phyloP scores from a whole-genome alignment of 2,329 filamentous ascomycete species.

The Aspergillus piperis region DNA sequence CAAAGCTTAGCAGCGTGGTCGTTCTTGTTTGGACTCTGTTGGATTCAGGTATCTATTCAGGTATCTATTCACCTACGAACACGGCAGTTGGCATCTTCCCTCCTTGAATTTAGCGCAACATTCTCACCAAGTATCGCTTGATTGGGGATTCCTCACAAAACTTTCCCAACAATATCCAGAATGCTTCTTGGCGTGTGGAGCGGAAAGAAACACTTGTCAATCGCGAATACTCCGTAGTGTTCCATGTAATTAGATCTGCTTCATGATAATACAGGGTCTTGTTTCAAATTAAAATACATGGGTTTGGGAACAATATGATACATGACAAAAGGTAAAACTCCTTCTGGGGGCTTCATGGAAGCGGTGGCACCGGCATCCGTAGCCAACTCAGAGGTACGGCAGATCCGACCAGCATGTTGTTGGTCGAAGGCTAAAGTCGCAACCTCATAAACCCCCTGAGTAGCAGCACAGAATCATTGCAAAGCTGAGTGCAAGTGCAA shows the following conservation, averaged over 20 bases:
- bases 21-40: neutral
- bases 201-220: neutral
- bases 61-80: neutral
- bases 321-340: neutral
- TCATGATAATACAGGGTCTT: neutral
- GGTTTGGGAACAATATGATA: neutral
- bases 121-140: neutral
- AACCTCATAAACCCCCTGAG: neutral
- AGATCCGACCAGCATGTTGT: neutral
- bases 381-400: too few species aligned
- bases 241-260: neutral
- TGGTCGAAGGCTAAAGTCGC: neutral
- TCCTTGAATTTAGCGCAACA: neutral
- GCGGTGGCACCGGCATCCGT: neutral
- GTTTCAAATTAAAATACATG: neutral
- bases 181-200: neutral
- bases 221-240: neutral
- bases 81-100: neutral
- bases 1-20: neutral
- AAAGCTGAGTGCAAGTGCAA: neutral
- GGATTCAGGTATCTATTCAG: neutral
- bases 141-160: neutral
- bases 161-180: neutral
- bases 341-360: neutral
- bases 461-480: neutral